A percentile compares a stretch with the other conserved stretches of the same genome.
These are phyloP conservation scores for Tolypocladium tropicale DNA, from an alignment of 2,329 filamentous ascomycete species.

Conservation along the genomic window DNA sequence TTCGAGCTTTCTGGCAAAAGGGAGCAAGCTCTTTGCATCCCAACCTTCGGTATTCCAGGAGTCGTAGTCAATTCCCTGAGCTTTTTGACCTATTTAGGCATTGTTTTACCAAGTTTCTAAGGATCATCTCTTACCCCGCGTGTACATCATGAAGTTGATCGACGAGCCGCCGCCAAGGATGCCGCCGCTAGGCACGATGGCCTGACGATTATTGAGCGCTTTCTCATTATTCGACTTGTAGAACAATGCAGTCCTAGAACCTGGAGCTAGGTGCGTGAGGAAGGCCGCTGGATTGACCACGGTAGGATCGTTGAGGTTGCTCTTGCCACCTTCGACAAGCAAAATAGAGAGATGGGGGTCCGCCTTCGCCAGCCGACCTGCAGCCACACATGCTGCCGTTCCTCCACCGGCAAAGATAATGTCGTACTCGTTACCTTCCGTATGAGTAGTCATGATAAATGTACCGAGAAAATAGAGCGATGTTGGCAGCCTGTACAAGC, in stretches of 20 bases:
- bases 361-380: slow-evolving; percentile 14
- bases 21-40: slow-evolving; percentile 19
- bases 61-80: slow-evolving; percentile 21
- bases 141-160: slow-evolving; percentile 23
- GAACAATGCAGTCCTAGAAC: slow-evolving; percentile 10
- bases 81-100: neutral
- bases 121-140: slow-evolving; percentile 7
- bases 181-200: slow-evolving; percentile 13
- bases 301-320: slow-evolving; percentile 14
- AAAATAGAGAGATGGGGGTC: slow-evolving; percentile 14
- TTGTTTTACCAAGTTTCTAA: neutral
- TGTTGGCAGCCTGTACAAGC: too few relatives aligned
- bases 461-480: neutral
- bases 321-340: slow-evolving; percentile 16
- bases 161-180: slow-evolving; percentile 21
- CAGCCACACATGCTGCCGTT: slow-evolving; percentile 15
- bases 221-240: slow-evolving; percentile 12
- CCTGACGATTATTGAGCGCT: slow-evolving; percentile 12
- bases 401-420: slow-evolving; percentile 16
- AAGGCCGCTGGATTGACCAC: slow-evolving; percentile 14
- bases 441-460: slow-evolving; percentile 5
- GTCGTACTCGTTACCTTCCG: slow-evolving; percentile 9
- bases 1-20: slow-evolving; percentile 34
- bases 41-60: slow-evolving; percentile 23
- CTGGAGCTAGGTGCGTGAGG: slow-evolving; percentile 10